Base-by-base conservation (phyloP, 805 yeast species). In the Starmerella floris region DNA sequence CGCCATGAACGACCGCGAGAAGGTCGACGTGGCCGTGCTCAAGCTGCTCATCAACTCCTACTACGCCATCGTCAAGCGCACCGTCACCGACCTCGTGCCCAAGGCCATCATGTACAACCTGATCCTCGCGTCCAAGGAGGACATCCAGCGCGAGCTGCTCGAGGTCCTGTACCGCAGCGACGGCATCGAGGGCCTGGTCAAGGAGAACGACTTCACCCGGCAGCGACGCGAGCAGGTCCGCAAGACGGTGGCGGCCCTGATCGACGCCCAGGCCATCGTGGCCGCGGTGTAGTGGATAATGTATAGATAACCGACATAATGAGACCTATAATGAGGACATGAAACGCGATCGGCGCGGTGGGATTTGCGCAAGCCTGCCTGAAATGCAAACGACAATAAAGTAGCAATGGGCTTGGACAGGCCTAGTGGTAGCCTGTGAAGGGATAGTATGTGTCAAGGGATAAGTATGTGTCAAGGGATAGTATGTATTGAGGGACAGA, bases 11-110 rank as follows among this genome's bases (percentile, higher is more conserved):
- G 97, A 91, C 59, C 77, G 95, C 53, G 98, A 91, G 66, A 76
- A 85, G 27, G 77, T 83, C 72, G 98, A 91, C 63, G 91, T 96
- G 2, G 97, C 88, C 59, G 96, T 88, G 31, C 87, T 91, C 59
- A 88, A 87, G 66, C 72, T 88, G 49, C 72, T 91, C 60, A 88
- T 91, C 52, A 74, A 79, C 37, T 83, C 95, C 22, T 91, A 91
- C 64, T 91, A 79, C 66, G 74, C 75, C 55, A 91, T 91, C 60
- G 95, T 91, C 38, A 85, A 87, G 66, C 76, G 94, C 62, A 83
- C 96, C 1, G 78, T 91, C 54, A 80, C 93, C 16, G 98, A 91
- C 61, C 65, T 85, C 53, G 80, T 91, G 53, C 98, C 98, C 52
- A 91, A 91, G 66, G 91, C 96, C 9, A 74, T 91, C 54, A 87